A percentile compares a stretch with the other conserved stretches of the same genome.
phyloP scores from a whole-genome alignment of 257 asterid genomes.

The Solanum bulbocastanum region DNA sequence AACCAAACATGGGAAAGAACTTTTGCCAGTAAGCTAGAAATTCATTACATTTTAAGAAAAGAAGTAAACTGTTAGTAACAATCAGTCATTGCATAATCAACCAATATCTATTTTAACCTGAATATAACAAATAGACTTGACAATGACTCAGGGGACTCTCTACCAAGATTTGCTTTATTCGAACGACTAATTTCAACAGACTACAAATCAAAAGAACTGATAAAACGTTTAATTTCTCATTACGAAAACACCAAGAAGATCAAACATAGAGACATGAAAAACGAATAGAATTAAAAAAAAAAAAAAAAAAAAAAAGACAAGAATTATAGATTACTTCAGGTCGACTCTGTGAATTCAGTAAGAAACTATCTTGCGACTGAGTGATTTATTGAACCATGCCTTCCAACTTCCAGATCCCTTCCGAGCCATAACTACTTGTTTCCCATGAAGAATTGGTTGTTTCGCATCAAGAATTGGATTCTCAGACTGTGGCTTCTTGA shows the following conservation, averaged over 20 bases:
- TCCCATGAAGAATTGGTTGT: conserved; percentile 11
- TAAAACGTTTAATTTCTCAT: background rate
- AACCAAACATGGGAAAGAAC: background rate
- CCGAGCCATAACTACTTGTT: conserved; percentile 23
- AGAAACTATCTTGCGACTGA: conserved; percentile 49
- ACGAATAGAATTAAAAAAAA: background rate
- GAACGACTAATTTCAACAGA: background rate
- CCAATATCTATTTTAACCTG: background rate
- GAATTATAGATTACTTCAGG: background rate
- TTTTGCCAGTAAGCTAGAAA: no score
- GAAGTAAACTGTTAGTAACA: background rate
- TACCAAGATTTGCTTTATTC: background rate
- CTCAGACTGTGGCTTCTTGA: conserved; percentile 66
- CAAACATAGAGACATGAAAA: background rate
- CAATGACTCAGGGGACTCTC: background rate
- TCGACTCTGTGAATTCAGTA: conserved; percentile 23
- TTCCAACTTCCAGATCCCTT: conserved; percentile 54
- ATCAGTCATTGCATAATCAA: background rate
- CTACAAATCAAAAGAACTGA: background rate
- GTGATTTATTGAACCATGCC: conserved; percentile 75
- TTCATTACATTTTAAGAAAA: no score
- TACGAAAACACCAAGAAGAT: background rate
- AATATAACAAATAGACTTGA: background rate
- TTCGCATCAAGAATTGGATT: background rate
- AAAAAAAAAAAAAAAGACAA: background rate